Base-by-base conservation (phyloP, 345 rosid genomes). In the Acer yangbiense region DNA sequence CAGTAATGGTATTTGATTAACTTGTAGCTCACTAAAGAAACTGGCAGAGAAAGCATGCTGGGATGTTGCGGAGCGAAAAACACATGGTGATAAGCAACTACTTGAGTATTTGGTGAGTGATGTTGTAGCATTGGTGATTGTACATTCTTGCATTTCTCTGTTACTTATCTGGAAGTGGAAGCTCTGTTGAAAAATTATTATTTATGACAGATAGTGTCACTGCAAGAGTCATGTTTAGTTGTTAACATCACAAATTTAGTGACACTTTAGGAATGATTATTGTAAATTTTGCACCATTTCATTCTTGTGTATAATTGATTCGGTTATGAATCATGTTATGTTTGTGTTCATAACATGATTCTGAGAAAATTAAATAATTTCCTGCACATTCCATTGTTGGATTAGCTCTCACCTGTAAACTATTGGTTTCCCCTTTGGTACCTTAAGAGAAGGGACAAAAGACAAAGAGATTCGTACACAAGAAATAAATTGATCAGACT, bases 1-100 rank as follows among this genome's bases (percentile, higher is more conserved):
- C 10, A 7, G 68, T 67, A 50, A 18, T 57, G 6, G 60, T 50
- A 18, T 76, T 74, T 55, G 65, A 68, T 69, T 76, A 46, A 68
- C 55, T 70, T 84, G 86, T 88, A 94, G 99, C 71, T 82, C 85
- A 29, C 66, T 96, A 73, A 96, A 91, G 87, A 88, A 78, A 75
- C 82, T 96, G 68, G 98, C 97, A 66, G 95, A 96, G 77, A 94
- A 94, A 80, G 97, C 90, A 74, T 86, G 88, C 50, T 96, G 99
- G 99, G 98, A 96, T 82, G 81, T 96, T 81, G 99, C 99, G 20
- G 99, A 94, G 84, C 75, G 63, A 50, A 94, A 87, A 88, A 77
- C 98, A 71, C 85, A 89, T 69, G 90, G 90, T n/a, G 87, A 94
- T 73, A 86, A 70, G 81, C 90, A 83, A 82, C 87, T 93, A n/a